Evolutionary conservation across 768 basidiomycete genomes (phyloP).

Genomic region (Cystofilobasidium macerans): DNA sequence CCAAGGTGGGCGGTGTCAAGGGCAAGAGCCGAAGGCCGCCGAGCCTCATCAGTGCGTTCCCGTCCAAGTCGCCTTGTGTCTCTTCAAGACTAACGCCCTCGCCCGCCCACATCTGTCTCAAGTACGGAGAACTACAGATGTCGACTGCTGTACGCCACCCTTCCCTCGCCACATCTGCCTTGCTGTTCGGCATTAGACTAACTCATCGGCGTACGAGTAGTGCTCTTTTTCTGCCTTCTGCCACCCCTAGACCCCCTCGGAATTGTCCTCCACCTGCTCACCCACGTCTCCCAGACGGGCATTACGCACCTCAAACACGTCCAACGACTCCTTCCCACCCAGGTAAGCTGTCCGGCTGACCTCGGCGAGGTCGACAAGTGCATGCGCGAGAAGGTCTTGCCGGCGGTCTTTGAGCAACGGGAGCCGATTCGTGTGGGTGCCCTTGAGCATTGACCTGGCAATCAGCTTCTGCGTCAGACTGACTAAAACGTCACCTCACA

Average conservation of each 20-base stretch:
- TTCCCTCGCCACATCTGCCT: neutral
- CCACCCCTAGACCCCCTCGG: slow-evolving; percentile 13
- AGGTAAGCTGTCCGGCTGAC: neutral
- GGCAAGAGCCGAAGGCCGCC: neutral
- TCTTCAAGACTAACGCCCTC: neutral
- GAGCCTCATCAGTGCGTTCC: neutral
- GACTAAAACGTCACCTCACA: neutral
- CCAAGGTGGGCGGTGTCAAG: slow-evolving; percentile 23
- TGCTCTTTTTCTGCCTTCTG: slow-evolving; percentile 20
- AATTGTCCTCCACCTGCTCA: slow-evolving; percentile 3
- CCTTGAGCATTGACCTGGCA: neutral
- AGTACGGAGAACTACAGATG: neutral
- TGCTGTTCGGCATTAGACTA: neutral
- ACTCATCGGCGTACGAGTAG: neutral
- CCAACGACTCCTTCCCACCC: slow-evolving; percentile 13
- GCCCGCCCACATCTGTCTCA: neutral
- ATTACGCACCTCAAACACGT: slow-evolving; percentile 7
- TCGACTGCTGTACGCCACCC: slow-evolving; percentile 18
- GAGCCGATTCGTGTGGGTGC: neutral
- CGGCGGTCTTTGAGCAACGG: slow-evolving; percentile 8
- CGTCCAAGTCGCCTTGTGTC: neutral
- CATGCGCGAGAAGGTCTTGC: slow-evolving; percentile 9
- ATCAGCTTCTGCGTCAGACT: neutral
- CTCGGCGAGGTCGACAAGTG: slow-evolving; percentile 4
- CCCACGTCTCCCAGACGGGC: slow-evolving; percentile 2